Evolutionary conservation across 495 filamentous ascomycete species (phyloP), one percentile per base, ranked within the genome.

Genomic region (Podospora anserina): DNA sequence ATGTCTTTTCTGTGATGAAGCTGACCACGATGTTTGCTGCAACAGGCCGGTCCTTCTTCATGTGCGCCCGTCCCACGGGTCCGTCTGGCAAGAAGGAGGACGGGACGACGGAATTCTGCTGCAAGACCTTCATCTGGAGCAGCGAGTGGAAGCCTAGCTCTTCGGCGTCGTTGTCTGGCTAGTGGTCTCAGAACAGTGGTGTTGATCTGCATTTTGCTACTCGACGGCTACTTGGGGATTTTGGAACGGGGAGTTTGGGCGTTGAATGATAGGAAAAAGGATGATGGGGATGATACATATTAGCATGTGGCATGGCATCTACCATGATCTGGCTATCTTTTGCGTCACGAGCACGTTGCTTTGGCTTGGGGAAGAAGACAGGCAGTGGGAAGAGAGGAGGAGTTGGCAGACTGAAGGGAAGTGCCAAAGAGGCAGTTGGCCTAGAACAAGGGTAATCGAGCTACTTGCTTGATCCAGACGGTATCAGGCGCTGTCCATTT

Each of bases 101-200:
- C 58, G 90, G 89, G 1, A 92, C 39, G 39, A 49, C 92, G 0
- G 82, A 93, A 71, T 97, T 93, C 88, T 88, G 92, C 2, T 97
- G 93, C 76, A 77, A 82, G 1, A 96, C 92, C 0, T 97, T 97
- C 72, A 93, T 96, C 65, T 97, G 93, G 93, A 88, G 88, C 55
- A 94, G 90, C 71, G 92, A 95, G 72, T 94, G 92, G 92, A 86
- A 76, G 15, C 39, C 39, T 13, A 11, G 39, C 39, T 49, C 39
- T 3, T 0, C 39, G 39, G 39, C 15, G 39, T 49, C 39, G 2
- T 49, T 11, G 2, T 49, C 39, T 3, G 39, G 39, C 13, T 49
- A 49, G 39, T 39, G 34, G 5, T 39, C 34, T 39, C 34, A 39
- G 34, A 39, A 6, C 34, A 6, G 7, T 16, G 15, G 39, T 49